These are phyloP conservation scores for Leccinum pellstonianum DNA, from an alignment of 768 basidiomycete species.

Conservation along the genomic window DNA sequence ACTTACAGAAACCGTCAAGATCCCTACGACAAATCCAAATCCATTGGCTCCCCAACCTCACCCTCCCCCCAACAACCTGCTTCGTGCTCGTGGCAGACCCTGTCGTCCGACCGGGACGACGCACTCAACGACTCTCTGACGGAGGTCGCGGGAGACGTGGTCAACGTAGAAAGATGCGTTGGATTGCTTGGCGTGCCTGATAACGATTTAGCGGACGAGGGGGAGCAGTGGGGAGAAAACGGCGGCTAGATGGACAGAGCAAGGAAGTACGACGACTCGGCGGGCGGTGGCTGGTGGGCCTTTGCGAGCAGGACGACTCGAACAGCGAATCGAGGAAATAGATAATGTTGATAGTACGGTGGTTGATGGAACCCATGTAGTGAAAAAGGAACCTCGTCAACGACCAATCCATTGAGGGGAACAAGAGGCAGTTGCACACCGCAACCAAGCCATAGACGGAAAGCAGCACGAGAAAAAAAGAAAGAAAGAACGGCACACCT, in stretches of 20 bases:
- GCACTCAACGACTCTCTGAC: conserved; percentile 64
- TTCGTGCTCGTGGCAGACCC: conserved; percentile 84
- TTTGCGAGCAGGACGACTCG: conserved; percentile 72
- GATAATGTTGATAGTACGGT: conserved; percentile 79
- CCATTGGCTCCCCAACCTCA: conserved; percentile 32
- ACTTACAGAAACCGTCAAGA: no score
- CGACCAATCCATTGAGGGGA: background rate
- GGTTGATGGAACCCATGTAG: conserved; percentile 75
- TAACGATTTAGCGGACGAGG: background rate
- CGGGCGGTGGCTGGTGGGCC: conserved; percentile 40
- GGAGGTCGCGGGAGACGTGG: conserved; percentile 75
- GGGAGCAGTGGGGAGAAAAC: background rate
- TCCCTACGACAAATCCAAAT: conserved; percentile 39
- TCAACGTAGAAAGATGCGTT: conserved; percentile 67
- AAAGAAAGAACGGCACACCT: conserved; percentile 44
- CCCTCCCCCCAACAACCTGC: conserved; percentile 49
- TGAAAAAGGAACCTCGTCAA: background rate
- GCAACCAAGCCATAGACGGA: no score
- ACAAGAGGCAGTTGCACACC: no score
- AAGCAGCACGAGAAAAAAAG: background rate
- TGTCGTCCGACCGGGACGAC: conserved; percentile 88
- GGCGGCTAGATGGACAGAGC: background rate
- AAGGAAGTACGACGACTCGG: background rate
- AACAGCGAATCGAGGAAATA: conserved; percentile 90
- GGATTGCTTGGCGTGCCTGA: conserved; percentile 27